Percentiles rank a stretch among this genome's conserved stretches.
These are phyloP conservation scores for Cercospora beticola DNA, from an alignment of 2,329 filamentous ascomycete genomes.

Conservation along the genomic window DNA sequence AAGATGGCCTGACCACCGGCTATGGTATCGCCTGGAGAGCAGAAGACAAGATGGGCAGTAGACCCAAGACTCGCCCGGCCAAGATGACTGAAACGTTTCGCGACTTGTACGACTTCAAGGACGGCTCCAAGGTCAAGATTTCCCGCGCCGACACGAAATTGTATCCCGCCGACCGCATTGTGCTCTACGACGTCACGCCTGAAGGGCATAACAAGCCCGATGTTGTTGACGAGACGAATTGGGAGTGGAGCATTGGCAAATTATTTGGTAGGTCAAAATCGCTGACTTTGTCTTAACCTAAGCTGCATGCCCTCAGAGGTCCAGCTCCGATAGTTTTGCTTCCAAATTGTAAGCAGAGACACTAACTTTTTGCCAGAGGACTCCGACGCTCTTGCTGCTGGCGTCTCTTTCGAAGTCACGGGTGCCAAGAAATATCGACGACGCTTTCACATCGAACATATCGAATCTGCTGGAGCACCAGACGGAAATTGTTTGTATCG, in stretches of 20 bases:
- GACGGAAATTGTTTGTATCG: constrained; percentile 18
- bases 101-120: constrained; percentile 68
- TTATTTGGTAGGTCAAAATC: constrained; percentile 10
- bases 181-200: constrained; percentile 60
- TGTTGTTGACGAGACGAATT: constrained; percentile 37
- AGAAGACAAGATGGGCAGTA: constrained; percentile 49
- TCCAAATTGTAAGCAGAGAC: neutral
- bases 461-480: constrained; percentile 43
- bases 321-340: neutral
- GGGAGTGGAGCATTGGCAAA: constrained; percentile 30
- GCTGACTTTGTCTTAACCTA: neutral
- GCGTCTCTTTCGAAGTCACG: constrained; percentile 67
- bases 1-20: constrained; percentile 45
- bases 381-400: constrained; percentile 64
- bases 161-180: constrained; percentile 57
- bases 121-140: constrained; percentile 68
- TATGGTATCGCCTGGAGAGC: constrained; percentile 65
- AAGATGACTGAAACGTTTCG: constrained; percentile 73
- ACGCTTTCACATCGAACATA: constrained; percentile 60
- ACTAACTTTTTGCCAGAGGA: constrained; percentile 1
- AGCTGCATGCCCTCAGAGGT: constrained; percentile 12
- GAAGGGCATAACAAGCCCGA: constrained; percentile 30
- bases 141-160: constrained; percentile 53
- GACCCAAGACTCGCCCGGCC: constrained; percentile 65
- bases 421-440: constrained; percentile 55